These are phyloP conservation scores for Teratosphaeria destructans DNA, from an alignment of 2,329 filamentous ascomycete species.

Conservation along the genomic window DNA sequence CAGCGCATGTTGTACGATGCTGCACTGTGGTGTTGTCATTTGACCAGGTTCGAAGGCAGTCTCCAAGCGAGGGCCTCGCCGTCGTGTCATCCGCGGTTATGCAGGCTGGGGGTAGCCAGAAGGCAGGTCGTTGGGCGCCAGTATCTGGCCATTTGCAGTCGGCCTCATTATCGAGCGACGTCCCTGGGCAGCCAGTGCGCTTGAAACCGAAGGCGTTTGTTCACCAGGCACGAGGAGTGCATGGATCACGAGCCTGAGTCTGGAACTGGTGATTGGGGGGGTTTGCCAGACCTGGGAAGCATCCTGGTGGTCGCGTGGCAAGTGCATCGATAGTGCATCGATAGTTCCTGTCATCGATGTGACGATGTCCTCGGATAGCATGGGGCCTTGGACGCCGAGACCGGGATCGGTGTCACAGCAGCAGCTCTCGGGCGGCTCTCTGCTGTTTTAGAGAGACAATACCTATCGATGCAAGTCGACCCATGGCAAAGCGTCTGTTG, in stretches of 20 bases:
- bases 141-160: not conserved
- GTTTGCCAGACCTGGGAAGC: not conserved
- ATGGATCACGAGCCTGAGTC: not conserved
- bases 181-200: not conserved
- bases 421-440: not conserved
- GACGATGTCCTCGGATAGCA: not conserved
- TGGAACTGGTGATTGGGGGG: not conserved
- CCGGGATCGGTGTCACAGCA: not conserved
- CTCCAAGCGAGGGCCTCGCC: not conserved
- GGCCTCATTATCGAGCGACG: not conserved
- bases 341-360: not conserved
- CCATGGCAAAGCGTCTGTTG: too few relatives aligned
- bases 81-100: not conserved
- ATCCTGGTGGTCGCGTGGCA: not conserved
- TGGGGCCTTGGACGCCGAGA: not conserved
- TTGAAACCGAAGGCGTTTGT: not conserved
- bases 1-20: not conserved
- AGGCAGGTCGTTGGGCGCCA: not conserved
- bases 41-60: not conserved
- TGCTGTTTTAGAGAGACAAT: not conserved
- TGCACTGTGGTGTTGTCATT: not conserved
- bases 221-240: not conserved
- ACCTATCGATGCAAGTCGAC: too few relatives aligned
- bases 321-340: not conserved
- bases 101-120: not conserved